phyloP scores from a whole-genome alignment of 2,329 filamentous ascomycete species.

The Aspergillus felis region DNA sequence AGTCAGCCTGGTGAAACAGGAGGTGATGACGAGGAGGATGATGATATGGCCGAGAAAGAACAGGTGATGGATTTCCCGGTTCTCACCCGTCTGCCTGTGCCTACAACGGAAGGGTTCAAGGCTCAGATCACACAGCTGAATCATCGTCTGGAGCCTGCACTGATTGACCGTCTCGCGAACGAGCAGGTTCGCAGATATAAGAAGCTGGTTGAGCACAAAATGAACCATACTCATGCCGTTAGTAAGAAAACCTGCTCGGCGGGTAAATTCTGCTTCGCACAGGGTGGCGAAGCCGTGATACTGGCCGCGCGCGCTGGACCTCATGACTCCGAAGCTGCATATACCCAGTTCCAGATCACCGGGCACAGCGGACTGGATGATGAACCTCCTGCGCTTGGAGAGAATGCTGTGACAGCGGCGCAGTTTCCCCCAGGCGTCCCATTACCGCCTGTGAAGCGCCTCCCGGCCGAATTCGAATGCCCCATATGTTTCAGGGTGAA shows the following conservation, averaged over 20 bases:
- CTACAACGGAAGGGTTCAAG: constrained; percentile 72
- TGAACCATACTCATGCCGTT: constrained; percentile 65
- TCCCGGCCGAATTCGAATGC: constrained; percentile 88
- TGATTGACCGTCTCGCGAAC: constrained; percentile 76
- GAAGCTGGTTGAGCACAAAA: constrained; percentile 63
- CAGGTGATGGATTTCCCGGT: constrained; percentile 60
- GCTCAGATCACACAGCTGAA: constrained; percentile 70
- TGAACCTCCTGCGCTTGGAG: constrained; percentile 61
- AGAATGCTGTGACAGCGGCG: constrained; percentile 66
- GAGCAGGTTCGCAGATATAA: constrained; percentile 80
- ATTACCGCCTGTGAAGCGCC: constrained; percentile 68
- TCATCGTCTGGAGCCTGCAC: constrained; percentile 61
- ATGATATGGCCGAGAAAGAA: constrained; percentile 54
- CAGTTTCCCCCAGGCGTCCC: constrained; percentile 79
- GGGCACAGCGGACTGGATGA: constrained; percentile 58
- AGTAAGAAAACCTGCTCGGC: constrained; percentile 57
- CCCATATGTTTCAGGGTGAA: constrained; percentile 81
- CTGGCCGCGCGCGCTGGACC: constrained; percentile 52
- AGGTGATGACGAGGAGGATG: constrained; percentile 52
- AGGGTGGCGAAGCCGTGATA: constrained; percentile 62
- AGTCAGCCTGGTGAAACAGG: constrained; percentile 18
- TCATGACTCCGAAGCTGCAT: constrained; percentile 56
- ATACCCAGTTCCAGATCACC: constrained; percentile 53
- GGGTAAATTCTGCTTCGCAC: constrained; percentile 59
- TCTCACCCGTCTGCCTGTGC: constrained; percentile 63